These are phyloP conservation scores for Magnaporthiopsis poae DNA, from an alignment of 2,329 filamentous ascomycete species.

Conservation along the genomic window DNA sequence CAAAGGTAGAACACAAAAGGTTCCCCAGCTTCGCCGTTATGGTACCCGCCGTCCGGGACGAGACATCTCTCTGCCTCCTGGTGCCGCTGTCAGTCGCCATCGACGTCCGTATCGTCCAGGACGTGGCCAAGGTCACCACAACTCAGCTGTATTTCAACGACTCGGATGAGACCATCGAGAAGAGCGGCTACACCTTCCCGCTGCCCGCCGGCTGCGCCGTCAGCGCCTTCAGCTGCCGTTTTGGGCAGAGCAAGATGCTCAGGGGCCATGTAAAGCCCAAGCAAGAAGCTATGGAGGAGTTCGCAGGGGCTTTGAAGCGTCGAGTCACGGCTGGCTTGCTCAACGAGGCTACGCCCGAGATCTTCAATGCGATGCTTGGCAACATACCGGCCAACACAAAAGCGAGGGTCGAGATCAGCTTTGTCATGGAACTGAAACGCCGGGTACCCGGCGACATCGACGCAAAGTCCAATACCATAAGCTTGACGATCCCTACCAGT, in stretches of 20 bases:
- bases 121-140: constrained; percentile 17
- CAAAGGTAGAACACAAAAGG: no score
- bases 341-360: constrained; percentile 19
- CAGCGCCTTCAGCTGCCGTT: constrained; percentile 18
- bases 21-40: constrained; percentile 5
- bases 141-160: constrained; percentile 20
- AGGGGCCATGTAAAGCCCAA: constrained; percentile 16
- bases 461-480: constrained; percentile 13
- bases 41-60: not conserved
- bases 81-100: constrained; percentile 14
- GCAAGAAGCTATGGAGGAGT: constrained; percentile 13
- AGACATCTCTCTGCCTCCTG: not conserved
- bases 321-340: constrained; percentile 10
- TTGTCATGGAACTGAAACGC: constrained; percentile 17
- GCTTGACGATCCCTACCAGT: constrained; percentile 18
- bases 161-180: constrained; percentile 13
- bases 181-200: constrained; percentile 20
- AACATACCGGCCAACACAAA: constrained; percentile 18
- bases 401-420: constrained; percentile 18
- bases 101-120: constrained; percentile 16
- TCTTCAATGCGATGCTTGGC: constrained; percentile 19
- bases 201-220: constrained; percentile 19
- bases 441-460: constrained; percentile 9
- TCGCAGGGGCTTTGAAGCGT: not conserved
- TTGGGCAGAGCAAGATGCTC: constrained; percentile 17